A percentile compares a stretch with the other conserved stretches of the same genome.
These are phyloP conservation scores for Aspergillus hancockii DNA, from an alignment of 495 filamentous ascomycete species.

Conservation along the genomic window DNA sequence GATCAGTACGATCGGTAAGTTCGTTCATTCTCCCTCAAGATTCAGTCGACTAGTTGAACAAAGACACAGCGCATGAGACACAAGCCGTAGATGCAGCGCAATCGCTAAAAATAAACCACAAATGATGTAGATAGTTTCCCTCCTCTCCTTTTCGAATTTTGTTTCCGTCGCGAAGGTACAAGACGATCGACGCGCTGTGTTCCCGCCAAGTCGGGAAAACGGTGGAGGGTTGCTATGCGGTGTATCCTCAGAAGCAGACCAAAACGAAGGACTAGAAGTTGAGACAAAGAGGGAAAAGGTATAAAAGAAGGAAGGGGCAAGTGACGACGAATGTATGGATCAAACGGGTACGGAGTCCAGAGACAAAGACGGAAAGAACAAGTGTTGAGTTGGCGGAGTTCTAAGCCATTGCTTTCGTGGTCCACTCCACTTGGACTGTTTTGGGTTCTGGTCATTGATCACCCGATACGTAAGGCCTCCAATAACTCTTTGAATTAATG, in stretches of 20 bases:
- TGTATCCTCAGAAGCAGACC: not conserved
- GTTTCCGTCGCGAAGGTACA: not conserved
- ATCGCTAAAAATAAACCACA: not conserved
- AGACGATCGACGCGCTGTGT: not conserved
- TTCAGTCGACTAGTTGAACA: not conserved
- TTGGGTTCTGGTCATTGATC: not conserved
- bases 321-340: not conserved
- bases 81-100: not conserved
- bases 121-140: not conserved
- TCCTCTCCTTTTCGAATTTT: not conserved
- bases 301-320: not conserved
- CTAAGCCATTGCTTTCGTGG: conserved; percentile 5
- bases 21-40: conserved; percentile 12
- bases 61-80: not conserved
- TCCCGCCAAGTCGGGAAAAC: conserved; percentile 2
- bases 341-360: not conserved
- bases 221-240: not conserved
- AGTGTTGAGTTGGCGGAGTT: conserved; percentile 10
- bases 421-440: conserved; percentile 13
- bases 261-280: not conserved
- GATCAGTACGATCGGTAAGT: conserved; percentile 16
- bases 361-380: not conserved
- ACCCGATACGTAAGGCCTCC: not conserved
- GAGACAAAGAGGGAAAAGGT: not conserved
- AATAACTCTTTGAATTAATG: not conserved